Percentiles rank a stretch among this genome's conserved stretches.
phyloP scores from a whole-genome alignment of 1,284 basidiomycete species.

The Cutaneotrichosporon cavernicola region DNA sequence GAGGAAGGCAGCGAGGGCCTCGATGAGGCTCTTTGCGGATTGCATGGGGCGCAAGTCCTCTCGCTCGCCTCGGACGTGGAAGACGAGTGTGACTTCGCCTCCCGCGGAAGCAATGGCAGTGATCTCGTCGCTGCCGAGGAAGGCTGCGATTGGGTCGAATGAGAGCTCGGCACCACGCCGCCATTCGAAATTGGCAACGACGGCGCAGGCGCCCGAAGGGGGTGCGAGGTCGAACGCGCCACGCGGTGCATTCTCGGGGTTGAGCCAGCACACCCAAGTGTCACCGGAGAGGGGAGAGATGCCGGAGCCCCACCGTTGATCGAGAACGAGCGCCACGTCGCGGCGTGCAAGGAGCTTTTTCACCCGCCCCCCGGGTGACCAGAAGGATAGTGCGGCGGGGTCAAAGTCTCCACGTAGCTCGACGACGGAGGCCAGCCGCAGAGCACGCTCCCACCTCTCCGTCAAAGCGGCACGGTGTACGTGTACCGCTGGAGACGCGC shows the following conservation, averaged over 20 bases:
- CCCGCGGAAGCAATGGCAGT: neutral
- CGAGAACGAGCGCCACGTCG: constrained; percentile 1
- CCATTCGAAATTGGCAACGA: neutral
- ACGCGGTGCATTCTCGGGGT: neutral
- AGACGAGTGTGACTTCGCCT: constrained; percentile 2
- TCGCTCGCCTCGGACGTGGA: neutral
- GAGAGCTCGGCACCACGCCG: neutral
- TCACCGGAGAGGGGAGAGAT: neutral
- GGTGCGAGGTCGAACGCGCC: neutral
- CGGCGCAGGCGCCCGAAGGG: neutral
- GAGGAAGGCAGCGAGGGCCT: neutral
- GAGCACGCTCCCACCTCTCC: neutral
- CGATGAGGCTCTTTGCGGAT: neutral
- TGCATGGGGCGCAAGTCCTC: neutral
- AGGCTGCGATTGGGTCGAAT: neutral
- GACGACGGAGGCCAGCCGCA: neutral
- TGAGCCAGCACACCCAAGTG: constrained; percentile 5
- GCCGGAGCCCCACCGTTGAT: neutral
- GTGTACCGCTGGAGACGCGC: neutral
- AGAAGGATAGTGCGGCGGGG: neutral
- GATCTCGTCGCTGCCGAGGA: neutral
- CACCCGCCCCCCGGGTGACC: neutral
- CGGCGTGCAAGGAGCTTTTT: neutral
- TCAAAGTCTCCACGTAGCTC: neutral
- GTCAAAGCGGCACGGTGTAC: neutral